Conservation (phyloP, 2,329 filamentous ascomycete species). For the Colletotrichum gigasporum region DNA sequence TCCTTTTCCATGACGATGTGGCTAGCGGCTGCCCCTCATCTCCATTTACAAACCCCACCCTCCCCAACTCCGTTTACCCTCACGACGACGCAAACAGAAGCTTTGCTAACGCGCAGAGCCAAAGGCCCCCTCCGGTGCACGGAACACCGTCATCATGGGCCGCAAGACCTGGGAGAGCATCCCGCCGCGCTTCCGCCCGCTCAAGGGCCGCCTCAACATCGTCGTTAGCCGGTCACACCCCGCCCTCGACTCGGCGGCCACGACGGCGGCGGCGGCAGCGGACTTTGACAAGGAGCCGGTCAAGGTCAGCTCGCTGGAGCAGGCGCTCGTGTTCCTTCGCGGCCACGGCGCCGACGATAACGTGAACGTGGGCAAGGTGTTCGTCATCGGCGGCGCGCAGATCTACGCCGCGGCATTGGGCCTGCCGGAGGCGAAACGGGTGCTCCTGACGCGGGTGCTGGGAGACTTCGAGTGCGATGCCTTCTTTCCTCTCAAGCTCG, state of each 20-base stretch:
- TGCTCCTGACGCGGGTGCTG: conserved; percentile 75
- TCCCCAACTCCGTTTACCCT: too few relatives aligned
- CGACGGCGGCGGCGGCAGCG: conserved; percentile 24
- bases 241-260: conserved; percentile 18
- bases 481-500: conserved; percentile 72
- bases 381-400: conserved; percentile 90
- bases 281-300: conserved; percentile 59
- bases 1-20: too few relatives aligned
- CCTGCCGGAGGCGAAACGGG: conserved; percentile 63
- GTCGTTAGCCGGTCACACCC: conserved; percentile 72
- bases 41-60: too few relatives aligned
- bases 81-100: background rate
- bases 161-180: conserved; percentile 97
- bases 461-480: conserved; percentile 81
- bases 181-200: conserved; percentile 78
- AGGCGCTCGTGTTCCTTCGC: conserved; percentile 61
- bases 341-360: conserved; percentile 43
- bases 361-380: conserved; percentile 66
- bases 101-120: background rate
- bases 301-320: conserved; percentile 66
- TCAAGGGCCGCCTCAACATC: conserved; percentile 83
- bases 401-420: conserved; percentile 80
- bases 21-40: background rate
- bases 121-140: conserved; percentile 41
- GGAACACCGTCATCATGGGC: conserved; percentile 93